These are phyloP conservation scores for Phialemonium atrogriseum DNA, from an alignment of 2,329 filamentous ascomycete genomes.

Conservation along the genomic window DNA sequence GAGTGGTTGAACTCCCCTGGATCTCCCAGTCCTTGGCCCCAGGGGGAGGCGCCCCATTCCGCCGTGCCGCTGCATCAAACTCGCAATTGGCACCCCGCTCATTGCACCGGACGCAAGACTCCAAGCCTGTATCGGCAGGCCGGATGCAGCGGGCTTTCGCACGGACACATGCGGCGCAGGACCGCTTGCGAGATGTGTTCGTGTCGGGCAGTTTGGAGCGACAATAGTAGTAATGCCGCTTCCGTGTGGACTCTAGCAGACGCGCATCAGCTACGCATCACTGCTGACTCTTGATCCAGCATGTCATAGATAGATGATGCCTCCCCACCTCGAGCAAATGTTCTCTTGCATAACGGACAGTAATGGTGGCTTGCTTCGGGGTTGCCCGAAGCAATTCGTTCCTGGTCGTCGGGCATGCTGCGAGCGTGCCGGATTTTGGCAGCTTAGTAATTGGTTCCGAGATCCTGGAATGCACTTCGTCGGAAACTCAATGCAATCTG, in stretches of 20 bases:
- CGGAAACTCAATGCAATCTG: too few species aligned
- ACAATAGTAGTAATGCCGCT: constrained; percentile 7
- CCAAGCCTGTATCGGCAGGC: background rate
- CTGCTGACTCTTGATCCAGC: too few species aligned
- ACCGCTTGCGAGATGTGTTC: constrained; percentile 4
- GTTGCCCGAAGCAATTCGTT: background rate
- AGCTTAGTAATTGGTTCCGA: background rate
- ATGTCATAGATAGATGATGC: too few species aligned
- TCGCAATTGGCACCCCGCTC: constrained; percentile 4
- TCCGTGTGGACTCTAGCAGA: constrained; percentile 5
- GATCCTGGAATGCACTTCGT: constrained; percentile 1
- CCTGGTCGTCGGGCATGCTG: background rate
- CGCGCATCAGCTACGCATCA: background rate
- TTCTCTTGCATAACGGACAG: background rate
- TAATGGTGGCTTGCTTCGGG: constrained; percentile 1
- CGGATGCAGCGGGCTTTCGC: constrained; percentile 6
- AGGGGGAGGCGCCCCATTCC: background rate
- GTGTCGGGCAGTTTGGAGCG: constrained; percentile 5
- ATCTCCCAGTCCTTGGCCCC: background rate
- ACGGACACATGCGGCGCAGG: constrained; percentile 4
- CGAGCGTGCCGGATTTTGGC: too few species aligned
- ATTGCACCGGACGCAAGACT: constrained; percentile 4
- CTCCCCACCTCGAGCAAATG: constrained; percentile 1
- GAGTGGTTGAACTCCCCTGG: constrained; percentile 1
- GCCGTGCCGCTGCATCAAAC: constrained; percentile 1